These are phyloP conservation scores for Boletus tylopilopsis DNA, from an alignment of 768 basidiomycete species.

Conservation along the genomic window DNA sequence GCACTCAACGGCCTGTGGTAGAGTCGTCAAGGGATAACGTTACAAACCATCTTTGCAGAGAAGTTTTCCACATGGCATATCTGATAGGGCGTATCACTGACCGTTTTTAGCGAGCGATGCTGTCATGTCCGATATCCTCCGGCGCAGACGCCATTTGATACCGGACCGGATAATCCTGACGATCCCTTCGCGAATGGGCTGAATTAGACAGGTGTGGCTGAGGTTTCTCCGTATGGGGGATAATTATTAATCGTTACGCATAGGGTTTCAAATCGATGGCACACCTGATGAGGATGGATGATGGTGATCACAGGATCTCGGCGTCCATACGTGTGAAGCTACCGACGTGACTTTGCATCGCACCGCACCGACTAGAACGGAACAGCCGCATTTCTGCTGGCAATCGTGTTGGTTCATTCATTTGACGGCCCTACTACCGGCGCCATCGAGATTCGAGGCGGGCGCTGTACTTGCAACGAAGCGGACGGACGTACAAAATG, in stretches of 20 bases:
- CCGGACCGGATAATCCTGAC: conserved; percentile 30
- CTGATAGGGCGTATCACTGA: conserved; percentile 20
- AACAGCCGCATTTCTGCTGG: conserved; percentile 12
- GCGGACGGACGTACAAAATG: conserved; percentile 5
- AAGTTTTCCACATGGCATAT: conserved; percentile 21
- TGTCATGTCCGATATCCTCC: conserved; percentile 27
- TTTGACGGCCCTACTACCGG: conserved; percentile 3
- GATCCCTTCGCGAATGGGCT: conserved; percentile 30
- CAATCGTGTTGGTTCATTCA: conserved; percentile 22
- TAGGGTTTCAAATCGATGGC: conserved; percentile 25
- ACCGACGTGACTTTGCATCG: conserved; percentile 12
- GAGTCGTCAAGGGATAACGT: conserved; percentile 14
- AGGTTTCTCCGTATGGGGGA: conserved; percentile 18
- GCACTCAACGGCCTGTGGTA: conserved; percentile 1
- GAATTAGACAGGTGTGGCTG: conserved; percentile 18
- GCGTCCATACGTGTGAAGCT: too few species aligned
- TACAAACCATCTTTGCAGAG: conserved; percentile 1
- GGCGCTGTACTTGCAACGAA: conserved; percentile 21
- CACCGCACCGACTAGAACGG: conserved; percentile 26
- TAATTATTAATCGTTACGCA: conserved; percentile 24
- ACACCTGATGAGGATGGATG: too few species aligned
- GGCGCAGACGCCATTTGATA: conserved; percentile 10
- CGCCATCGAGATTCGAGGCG: conserved; percentile 19
- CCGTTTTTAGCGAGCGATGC: conserved; percentile 10
- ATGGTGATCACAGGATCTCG: conserved; percentile 17